These are phyloP conservation scores for Knoxdaviesia capensis DNA, from an alignment of 2,329 filamentous ascomycete species.

Conservation along the genomic window DNA sequence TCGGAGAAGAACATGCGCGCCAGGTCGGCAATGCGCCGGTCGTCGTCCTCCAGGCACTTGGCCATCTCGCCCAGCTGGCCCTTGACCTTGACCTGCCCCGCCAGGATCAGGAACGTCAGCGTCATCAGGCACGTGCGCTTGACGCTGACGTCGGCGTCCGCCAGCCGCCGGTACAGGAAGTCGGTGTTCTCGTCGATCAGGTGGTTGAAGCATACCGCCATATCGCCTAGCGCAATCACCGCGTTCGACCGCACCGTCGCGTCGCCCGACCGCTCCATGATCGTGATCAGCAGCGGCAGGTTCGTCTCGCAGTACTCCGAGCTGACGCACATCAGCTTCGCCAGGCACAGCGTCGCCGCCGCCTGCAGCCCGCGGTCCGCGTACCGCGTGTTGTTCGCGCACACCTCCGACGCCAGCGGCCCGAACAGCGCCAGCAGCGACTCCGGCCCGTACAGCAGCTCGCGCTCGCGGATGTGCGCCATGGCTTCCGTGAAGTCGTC, in stretches of 20 bases:
- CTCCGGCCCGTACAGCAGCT: conserved; percentile 61
- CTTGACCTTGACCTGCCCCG: conserved; percentile 98
- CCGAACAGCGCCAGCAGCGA: conserved; percentile 84
- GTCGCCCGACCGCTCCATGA: conserved; percentile 85
- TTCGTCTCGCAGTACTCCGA: conserved; percentile 92
- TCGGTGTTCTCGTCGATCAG: conserved; percentile 98
- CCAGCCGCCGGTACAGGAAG: conserved; percentile 84
- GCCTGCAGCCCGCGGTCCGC: conserved; percentile 78
- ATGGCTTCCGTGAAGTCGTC: conserved; percentile 83
- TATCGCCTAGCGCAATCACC: conserved; percentile 90
- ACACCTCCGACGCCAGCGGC: conserved; percentile 80
- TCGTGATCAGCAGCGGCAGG: conserved; percentile 83
- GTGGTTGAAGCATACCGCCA: conserved; percentile 99
- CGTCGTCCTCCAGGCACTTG: conserved; percentile 92
- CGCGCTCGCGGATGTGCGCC: conserved; percentile 63
- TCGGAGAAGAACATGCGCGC: conserved; percentile 98
- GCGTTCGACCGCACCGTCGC: conserved; percentile 89
- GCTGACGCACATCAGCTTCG: conserved; percentile 97
- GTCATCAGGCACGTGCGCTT: conserved; percentile 98
- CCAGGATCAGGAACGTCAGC: conserved; percentile 86
- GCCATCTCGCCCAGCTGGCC: conserved; percentile 97
- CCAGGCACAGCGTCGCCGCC: conserved; percentile 80
- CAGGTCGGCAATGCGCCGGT: conserved; percentile 82
- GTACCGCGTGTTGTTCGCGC: conserved; percentile 84
- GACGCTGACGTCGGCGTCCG: conserved; percentile 71